Percentiles rank a stretch among this genome's conserved stretches.
phyloP scores from a whole-genome alignment of 257 asterid species.

The Ehretia macrophylla region DNA sequence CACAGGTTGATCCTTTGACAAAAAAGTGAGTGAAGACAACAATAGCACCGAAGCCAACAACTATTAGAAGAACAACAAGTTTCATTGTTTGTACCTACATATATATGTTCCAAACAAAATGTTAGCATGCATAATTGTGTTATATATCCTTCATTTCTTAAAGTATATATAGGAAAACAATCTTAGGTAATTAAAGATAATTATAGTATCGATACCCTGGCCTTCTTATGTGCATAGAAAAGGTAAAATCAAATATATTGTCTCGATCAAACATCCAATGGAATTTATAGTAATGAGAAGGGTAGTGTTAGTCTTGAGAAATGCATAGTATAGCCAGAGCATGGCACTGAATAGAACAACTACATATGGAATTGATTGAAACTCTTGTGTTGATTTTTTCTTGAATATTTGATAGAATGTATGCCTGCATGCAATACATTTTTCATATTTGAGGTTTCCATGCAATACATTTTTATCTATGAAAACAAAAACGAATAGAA shows the following conservation, averaged over 20 bases:
- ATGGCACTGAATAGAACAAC: constrained; percentile 58
- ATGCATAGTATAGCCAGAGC: constrained; percentile 74
- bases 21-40: constrained; percentile 32
- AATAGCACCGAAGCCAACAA: constrained; percentile 44
- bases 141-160: no score
- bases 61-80: constrained; percentile 22
- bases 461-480: no score
- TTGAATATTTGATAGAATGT: constrained; percentile 52
- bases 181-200: no score
- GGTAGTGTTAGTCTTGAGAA: constrained; percentile 49
- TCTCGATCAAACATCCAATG: constrained; percentile 49
- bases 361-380: constrained; percentile 52
- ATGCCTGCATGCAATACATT: no score
- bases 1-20: constrained; percentile 28
- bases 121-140: not conserved
- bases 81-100: constrained; percentile 45
- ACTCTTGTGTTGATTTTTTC: constrained; percentile 59
- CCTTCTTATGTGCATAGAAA: constrained; percentile 36
- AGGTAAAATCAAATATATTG: constrained; percentile 49
- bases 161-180: no score
- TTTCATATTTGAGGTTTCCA: no score
- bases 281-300: constrained; percentile 68
- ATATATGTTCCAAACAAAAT: not conserved
- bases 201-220: no score
- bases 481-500: no score